Base-by-base conservation (phyloP, 768 basidiomycete species). In the Amylocystis lapponica region DNA sequence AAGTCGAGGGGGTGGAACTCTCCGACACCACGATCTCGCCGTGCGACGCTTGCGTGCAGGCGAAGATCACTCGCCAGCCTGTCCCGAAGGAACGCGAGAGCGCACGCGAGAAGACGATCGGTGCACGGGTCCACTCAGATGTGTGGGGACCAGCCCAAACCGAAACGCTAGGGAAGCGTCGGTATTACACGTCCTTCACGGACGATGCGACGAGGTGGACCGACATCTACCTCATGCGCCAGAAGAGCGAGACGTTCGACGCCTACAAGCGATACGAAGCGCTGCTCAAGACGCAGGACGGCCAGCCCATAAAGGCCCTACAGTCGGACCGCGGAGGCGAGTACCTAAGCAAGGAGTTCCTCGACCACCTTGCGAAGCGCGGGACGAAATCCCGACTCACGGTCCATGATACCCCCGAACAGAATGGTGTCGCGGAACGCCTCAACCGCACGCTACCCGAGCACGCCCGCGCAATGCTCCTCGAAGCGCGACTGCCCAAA, bases 111-210 rank as follows among this genome's bases (percentile, higher is more conserved):
- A 58, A 64, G 0, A 50, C 38, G 1, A 60, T 73, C 43, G 63
- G 69, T 6, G 62, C 63, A 1, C 59, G 68, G 27, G 45, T 74
- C 5, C 66, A 72, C 43, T 51, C 59, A 3, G 68, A 78, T 42
- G 23, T 76, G 0, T 76, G 73, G 71, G 74, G 72, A 12, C 73
- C 72, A 5, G 58, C 68, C 0, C 61, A 60, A 0, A 51, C 67
- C 0, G 35, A 45, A 8, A 66, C 54, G 1, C 40, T 54, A 3
- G 54, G 57, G 1, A 46, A 53, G 2, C 27, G 48, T 1, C 25
- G 29, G 2, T 64, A 64, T 45, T 59, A 51, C 25, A 30, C 48
- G 19, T 47, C 50, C 3, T 64, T 64, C 46, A 63, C 57, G 0
- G 64, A 67, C 43, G 57, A 66, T 40, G 27, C 47, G 23, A 51